Base-by-base conservation (phyloP, 495 filamentous ascomycete genomes). In the Eremomyces bilateralis region DNA sequence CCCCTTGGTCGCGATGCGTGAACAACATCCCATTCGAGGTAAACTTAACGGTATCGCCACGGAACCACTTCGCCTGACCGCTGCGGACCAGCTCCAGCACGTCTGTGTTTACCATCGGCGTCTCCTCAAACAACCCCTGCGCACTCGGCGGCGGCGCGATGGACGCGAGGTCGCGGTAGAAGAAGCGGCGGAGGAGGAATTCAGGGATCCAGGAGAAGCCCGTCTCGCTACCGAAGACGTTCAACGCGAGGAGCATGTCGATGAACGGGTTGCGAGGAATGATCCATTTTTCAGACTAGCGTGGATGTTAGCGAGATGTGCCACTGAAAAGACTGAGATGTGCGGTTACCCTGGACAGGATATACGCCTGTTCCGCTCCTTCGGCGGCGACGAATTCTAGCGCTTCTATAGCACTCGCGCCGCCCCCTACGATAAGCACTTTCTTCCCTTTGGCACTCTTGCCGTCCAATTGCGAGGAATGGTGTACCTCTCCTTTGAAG, bases 71-170 rank as follows among this genome's bases (percentile, higher is more conserved):
- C 0, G 76, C 78, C 41, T 69, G 62, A n/a, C 74, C 73, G 11
- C 58, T 53, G n/a, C 80, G 73, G 25, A 85, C 70, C 47, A 81
- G 74, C 21, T 76, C 58, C 48, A 88, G 73, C 18, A 85, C 66
- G 22, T 80, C 72, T 12, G 67, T 71, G 49, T 85, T 88, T 27
- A 84, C 80, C 76, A 88, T 88, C 0, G 80, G 79, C 1, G 79
- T 85, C 20, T 73, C 71, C 12, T 73, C 82, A 51, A 77, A 91
- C 13, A 91, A 53, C 3, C 80, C 78, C 42, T 68, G 68, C 3
- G 64, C 56, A 17, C 20, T 40, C 15, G 18, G 22, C 0, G 64
- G 58, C 0, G 80, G 80, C 0, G 75, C 65, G n/a, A 85, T 57
- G 39, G 81, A 75, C 40, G 72, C 56, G n/a, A 85, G 62, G 38